Percentiles rank a stretch among this genome's conserved stretches.
Evolutionary conservation across 176 grass and related monocot genomes (phyloP).

Genomic region (Ananas comosus): DNA sequence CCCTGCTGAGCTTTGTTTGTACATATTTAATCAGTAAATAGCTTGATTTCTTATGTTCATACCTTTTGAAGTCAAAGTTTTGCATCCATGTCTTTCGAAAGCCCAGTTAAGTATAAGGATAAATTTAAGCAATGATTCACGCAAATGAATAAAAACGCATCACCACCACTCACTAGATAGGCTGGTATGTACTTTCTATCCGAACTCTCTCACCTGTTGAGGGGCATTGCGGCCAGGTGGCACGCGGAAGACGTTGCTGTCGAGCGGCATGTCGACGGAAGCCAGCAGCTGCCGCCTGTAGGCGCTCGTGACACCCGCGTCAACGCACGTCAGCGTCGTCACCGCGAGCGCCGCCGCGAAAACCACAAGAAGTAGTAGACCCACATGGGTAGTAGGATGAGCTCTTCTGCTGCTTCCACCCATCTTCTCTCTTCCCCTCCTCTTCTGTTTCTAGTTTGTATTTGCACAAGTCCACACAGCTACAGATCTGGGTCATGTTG

Average conservation of each 20-base stretch:
- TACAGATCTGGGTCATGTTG: too few relatives aligned
- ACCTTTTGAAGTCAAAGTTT: too few relatives aligned
- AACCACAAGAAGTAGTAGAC: too few relatives aligned
- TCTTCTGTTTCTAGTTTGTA: too few relatives aligned
- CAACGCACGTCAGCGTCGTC: not conserved
- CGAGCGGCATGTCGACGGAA: constrained; percentile 61
- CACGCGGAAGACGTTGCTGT: constrained; percentile 56
- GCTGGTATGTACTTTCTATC: not conserved
- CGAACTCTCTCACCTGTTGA: constrained; percentile 39
- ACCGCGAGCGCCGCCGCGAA: too few relatives aligned
- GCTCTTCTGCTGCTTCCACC: too few relatives aligned
- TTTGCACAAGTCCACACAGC: too few relatives aligned
- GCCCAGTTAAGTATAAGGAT: too few relatives aligned
- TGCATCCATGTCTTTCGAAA: not conserved
- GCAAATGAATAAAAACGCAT: not conserved
- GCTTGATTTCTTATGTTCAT: too few relatives aligned
- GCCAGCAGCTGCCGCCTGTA: constrained; percentile 41
- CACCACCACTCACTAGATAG: not conserved
- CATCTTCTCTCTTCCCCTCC: too few relatives aligned
- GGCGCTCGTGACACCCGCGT: constrained; percentile 48
- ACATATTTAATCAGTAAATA: not conserved
- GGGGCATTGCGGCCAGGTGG: constrained; percentile 58
- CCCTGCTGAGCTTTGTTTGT: too few relatives aligned
- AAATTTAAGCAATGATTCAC: not conserved
- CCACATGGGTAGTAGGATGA: too few relatives aligned